Conservation (phyloP, 164 flowering plant species). For the Brasenia schreberi region DNA sequence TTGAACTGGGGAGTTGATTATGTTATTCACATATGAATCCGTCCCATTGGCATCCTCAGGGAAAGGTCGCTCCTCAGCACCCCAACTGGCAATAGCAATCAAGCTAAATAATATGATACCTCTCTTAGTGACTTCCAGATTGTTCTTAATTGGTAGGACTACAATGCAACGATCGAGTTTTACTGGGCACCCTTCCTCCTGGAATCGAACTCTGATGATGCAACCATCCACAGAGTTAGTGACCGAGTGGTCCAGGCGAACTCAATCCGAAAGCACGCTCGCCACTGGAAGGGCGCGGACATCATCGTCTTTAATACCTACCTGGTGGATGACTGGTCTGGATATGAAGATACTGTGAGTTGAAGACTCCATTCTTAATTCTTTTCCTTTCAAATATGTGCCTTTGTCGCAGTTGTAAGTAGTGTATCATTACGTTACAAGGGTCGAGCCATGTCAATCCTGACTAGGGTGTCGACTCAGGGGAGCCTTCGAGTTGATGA, state of each 20-base stretch:
- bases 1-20: no score
- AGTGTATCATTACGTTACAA: not conserved
- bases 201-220: slow-evolving; percentile 74
- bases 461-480: no score
- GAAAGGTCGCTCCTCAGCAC: no score
- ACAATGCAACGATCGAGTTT: slow-evolving; percentile 89
- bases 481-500: no score
- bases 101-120: no score
- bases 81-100: no score
- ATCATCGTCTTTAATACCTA: slow-evolving; percentile 65
- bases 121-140: no score
- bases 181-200: slow-evolving; percentile 96
- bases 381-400: not conserved
- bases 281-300: slow-evolving; percentile 54
- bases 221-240: slow-evolving; percentile 41
- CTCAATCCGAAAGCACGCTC: slow-evolving; percentile 57
- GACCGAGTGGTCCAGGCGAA: slow-evolving; percentile 59
- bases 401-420: not conserved
- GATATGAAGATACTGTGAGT: slow-evolving; percentile 53
- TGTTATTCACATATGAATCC: no score
- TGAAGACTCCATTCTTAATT: no score
- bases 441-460: no score
- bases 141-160: slow-evolving; percentile 13
- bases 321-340: slow-evolving; percentile 73
- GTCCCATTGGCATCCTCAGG: no score